Percentiles rank a stretch among this genome's conserved stretches.
Evolutionary conservation across 2,329 filamentous ascomycete genomes (phyloP).

Genomic region (Fusarium continuum): DNA sequence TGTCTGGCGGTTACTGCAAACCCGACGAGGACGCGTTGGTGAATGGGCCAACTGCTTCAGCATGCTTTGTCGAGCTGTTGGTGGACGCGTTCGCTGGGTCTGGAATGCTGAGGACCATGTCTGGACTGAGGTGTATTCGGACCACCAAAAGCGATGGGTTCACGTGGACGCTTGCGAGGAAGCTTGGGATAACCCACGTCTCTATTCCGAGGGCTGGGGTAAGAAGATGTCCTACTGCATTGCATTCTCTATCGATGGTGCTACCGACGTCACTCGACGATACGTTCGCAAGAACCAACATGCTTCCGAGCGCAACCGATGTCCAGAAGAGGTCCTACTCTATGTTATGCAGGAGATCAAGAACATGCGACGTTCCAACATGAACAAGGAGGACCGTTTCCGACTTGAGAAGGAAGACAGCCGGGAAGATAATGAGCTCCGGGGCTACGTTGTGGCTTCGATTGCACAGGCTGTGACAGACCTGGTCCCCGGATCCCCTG

Average conservation of each 20-base stretch:
- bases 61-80: constrained; percentile 95
- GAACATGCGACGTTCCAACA: constrained; percentile 80
- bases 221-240: constrained; percentile 98
- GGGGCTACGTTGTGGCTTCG: constrained; percentile 76
- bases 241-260: constrained; percentile 91
- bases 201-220: constrained; percentile 95
- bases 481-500: constrained; percentile 62
- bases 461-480: constrained; percentile 78
- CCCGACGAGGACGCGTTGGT: constrained; percentile 83
- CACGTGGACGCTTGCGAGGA: constrained; percentile 96
- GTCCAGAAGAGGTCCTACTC: constrained; percentile 87
- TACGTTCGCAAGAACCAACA: constrained; percentile 78
- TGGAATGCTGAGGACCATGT: constrained; percentile 98
- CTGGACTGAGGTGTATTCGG: constrained; percentile 97
- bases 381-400: constrained; percentile 87
- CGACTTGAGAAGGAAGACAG: constrained; percentile 82
- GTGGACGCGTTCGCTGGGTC: constrained; percentile 92
- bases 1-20: constrained; percentile 91
- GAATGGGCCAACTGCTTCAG: constrained; percentile 99
- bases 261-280: constrained; percentile 71
- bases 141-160: constrained; percentile 93
- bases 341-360: constrained; percentile 95
- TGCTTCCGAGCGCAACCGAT: constrained; percentile 78
- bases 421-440: constrained; percentile 77
- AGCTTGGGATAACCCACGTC: constrained; percentile 90